Conservation (phyloP, 2,329 filamentous ascomycete species). For the Aspergillus bombycis region DNA sequence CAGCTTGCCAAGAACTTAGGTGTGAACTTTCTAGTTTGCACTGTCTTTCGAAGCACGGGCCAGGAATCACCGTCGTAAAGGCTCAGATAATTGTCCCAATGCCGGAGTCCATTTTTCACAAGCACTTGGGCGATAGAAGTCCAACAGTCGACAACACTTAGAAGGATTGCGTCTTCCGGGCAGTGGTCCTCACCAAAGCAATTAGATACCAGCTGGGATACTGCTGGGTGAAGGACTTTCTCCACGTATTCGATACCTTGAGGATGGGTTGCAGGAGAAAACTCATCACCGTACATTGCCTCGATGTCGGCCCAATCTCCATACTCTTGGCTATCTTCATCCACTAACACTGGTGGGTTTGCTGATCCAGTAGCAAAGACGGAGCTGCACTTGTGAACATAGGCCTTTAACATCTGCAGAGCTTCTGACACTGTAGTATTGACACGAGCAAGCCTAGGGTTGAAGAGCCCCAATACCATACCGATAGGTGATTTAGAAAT, state of each 20-base stretch:
- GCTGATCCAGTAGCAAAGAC: conserved; percentile 23
- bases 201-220: conserved; percentile 61
- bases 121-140: conserved; percentile 51
- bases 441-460: conserved; percentile 49
- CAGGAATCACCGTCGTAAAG: conserved; percentile 57
- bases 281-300: conserved; percentile 42
- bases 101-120: conserved; percentile 50
- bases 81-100: conserved; percentile 61
- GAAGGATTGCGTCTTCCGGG: conserved; percentile 58
- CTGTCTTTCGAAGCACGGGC: conserved; percentile 48
- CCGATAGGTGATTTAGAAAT: conserved; percentile 49
- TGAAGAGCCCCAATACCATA: conserved; percentile 56
- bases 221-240: conserved; percentile 50
- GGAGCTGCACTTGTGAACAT: conserved; percentile 37
- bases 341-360: conserved; percentile 34
- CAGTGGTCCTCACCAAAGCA: conserved; percentile 62
- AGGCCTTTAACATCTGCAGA: conserved; percentile 52
- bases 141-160: conserved; percentile 60
- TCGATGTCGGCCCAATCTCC: conserved; percentile 62
- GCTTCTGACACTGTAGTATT: conserved; percentile 53
- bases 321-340: conserved; percentile 68
- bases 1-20: conserved; percentile 51
- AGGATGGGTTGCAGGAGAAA: conserved; percentile 17
- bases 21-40: conserved; percentile 52
- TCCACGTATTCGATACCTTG: conserved; percentile 40